Percentiles rank a stretch among this genome's conserved stretches.
Evolutionary conservation across 31 red algal genomes (phyloP).

Genomic region (Bonnemaisonia californica): DNA sequence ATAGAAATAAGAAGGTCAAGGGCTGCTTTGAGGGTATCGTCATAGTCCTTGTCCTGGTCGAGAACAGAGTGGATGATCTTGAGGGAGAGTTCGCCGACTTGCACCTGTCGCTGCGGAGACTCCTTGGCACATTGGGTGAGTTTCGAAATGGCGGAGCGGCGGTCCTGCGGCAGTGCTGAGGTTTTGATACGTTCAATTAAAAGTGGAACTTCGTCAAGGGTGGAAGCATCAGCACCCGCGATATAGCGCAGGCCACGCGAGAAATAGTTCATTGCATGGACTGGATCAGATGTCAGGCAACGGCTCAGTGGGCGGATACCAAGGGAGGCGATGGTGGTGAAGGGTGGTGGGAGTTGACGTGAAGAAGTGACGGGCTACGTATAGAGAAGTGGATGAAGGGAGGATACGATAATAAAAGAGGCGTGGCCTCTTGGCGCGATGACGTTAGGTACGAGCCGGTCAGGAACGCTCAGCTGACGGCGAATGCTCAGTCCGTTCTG

Average conservation of each 20-base stretch:
- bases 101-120: conserved; percentile 59
- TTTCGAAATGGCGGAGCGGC: conserved; percentile 67
- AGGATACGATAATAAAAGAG: too few species aligned
- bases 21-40: conserved; percentile 71
- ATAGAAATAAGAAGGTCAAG: conserved; percentile 81
- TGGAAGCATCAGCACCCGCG: conserved; percentile 69
- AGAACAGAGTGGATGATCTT: conserved; percentile 84
- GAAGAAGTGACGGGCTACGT: too few species aligned
- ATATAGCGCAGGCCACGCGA: conserved; percentile 92
- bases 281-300: neutral
- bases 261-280: conserved; percentile 82
- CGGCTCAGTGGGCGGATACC: too few species aligned
- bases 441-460: too few species aligned
- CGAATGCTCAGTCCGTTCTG: too few species aligned
- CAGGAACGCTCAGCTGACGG: too few species aligned
- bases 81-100: conserved; percentile 62
- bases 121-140: conserved; percentile 59
- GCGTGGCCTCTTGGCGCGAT: too few species aligned
- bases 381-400: too few species aligned
- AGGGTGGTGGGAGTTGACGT: neutral
- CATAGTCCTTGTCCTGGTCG: conserved; percentile 88
- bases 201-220: conserved; percentile 62
- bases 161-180: conserved; percentile 83
- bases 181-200: conserved; percentile 84
- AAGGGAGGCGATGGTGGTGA: neutral